A percentile compares a stretch with the other conserved stretches of the same genome.
These are phyloP conservation scores for Austroboletus eburneus DNA, from an alignment of 768 basidiomycete species.

Conservation along the genomic window DNA sequence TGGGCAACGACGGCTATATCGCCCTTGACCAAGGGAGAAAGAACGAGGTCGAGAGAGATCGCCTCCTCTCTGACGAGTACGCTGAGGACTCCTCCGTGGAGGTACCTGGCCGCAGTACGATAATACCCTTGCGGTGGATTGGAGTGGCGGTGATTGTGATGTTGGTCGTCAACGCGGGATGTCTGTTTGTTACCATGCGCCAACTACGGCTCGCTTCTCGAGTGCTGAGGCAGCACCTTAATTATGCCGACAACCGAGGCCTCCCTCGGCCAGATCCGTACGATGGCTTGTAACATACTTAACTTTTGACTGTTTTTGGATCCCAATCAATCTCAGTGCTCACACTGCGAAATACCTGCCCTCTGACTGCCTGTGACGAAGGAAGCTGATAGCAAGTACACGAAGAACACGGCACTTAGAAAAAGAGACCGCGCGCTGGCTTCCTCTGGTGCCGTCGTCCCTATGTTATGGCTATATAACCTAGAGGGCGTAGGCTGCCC, in stretches of 20 bases:
- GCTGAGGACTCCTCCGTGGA: not conserved
- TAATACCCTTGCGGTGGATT: constrained; percentile 8
- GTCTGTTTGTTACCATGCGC: constrained; percentile 14
- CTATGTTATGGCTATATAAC: too few relatives aligned
- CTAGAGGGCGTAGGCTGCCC: not conserved
- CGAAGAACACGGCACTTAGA: too few relatives aligned
- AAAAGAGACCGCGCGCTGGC: too few relatives aligned
- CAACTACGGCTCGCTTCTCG: constrained; percentile 17
- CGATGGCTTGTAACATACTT: too few relatives aligned
- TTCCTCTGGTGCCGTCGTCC: too few relatives aligned
- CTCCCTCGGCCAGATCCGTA: constrained; percentile 29
- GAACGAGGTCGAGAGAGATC: constrained; percentile 15
- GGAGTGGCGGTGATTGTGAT: constrained; percentile 17
- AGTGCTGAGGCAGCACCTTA: constrained; percentile 15
- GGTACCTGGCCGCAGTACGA: not conserved
- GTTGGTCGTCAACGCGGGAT: constrained; percentile 22
- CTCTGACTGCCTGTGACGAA: too few relatives aligned
- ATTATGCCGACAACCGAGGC: constrained; percentile 22
- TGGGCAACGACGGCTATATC: constrained; percentile 12
- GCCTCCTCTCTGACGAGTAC: constrained; percentile 11
- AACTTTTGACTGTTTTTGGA: constrained; percentile 7
- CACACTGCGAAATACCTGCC: too few relatives aligned
- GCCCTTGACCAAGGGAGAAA: constrained; percentile 8
- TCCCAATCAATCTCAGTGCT: too few relatives aligned
- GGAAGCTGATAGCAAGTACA: too few relatives aligned